Evolutionary conservation across 1,139 yeast species (phyloP), one percentile per base, ranked within the genome.

Genomic region (Pichia sp.): DNA sequence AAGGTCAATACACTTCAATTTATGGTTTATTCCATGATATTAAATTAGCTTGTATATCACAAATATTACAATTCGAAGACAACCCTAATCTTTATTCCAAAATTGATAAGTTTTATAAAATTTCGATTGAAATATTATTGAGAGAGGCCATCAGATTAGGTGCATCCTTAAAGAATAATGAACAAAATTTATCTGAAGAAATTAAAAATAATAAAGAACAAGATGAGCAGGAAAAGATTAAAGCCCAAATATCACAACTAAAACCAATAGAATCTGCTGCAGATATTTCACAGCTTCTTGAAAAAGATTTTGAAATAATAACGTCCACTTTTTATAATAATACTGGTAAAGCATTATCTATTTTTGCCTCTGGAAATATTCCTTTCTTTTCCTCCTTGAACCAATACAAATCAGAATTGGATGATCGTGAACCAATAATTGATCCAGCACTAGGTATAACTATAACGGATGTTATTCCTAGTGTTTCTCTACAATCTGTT

Each of bases 371-470:
- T 7, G 61, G 66, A 34, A 70, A 68, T 37, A 75, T 75, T 42
- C 94, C 95, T 10, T 70, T 87, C 45, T 87, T 87, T 61, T 74
- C 92, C 2, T 80, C 90, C 0, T 66, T 81, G 42, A 74, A 78
- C 39, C 75, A 78, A 26, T 42, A 39, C n/a, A 81, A 78, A 57
- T 83, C 95, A 0, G 71, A 76, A 26, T 66, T 85, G 44, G 96
- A 87, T 61, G 75, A 81, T 38, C 76, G 88, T 49, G 79, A 77
- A 44, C 75, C 86, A 0, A 63, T 72, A 3, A 74, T 82, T 3
- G 81, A 83, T 9, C 80, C 80, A 9, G 40, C 42, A 4, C 40
- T 51, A n/a, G 79, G 81, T 7, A 79, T 81, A 56, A 70, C 72
- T 40, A 65, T 79, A 7, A 69, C 86, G 7, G 79, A 78, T 54